Evolutionary conservation across 306 rosid genomes (phyloP), one percentile per base, ranked within the genome.

Genomic region (Amphicarpaea edgeworthii): DNA sequence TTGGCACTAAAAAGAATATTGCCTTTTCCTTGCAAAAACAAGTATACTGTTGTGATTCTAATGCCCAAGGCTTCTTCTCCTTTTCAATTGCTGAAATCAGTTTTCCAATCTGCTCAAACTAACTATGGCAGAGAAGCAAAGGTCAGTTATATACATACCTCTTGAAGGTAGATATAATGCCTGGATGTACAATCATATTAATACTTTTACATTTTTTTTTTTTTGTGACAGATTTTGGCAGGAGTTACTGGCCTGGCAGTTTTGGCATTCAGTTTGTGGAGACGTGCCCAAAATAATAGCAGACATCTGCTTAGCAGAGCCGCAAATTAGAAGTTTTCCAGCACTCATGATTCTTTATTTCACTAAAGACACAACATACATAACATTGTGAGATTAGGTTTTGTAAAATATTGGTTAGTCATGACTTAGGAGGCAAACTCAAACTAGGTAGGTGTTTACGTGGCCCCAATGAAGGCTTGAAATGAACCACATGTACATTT

Each of bases 31-130:
- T 90, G 97, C 90, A 90, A 77, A 82, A 84, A 84, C 57, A 93
- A 92, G 87, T 90, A 87, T 77, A 94, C 97, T 45, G 95, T 81
- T 37, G 97, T 94, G 80, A 90, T 94, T 77, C 83, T 92, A 79
- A 87, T 85, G 90, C 98, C 98, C 73, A 82, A 75, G 76, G 62
- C 83, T 68, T 90, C 83, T 68, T 90, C 94, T 73, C 89, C 75
- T 63, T 71, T 88, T 9, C 81, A 85, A 72, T 37, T 80, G 42
- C 84, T 94, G 70, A 85, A 88, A 72, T 88, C 96, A n/a, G 81
- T 78, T 69, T 79, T 94, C 72, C 81, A 58, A 71, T 84, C 87
- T 51, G 65, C 83, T 41, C 81, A 50, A 65, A 78, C 72, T 69
- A 77, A 78, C 63, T 76, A 58, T 80, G 77, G 71, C 69, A 87